A percentile compares a stretch with the other conserved stretches of the same genome.
Evolutionary conservation across 1,139 yeast species (phyloP).

Genomic region (Tardiomyces depauwii): DNA sequence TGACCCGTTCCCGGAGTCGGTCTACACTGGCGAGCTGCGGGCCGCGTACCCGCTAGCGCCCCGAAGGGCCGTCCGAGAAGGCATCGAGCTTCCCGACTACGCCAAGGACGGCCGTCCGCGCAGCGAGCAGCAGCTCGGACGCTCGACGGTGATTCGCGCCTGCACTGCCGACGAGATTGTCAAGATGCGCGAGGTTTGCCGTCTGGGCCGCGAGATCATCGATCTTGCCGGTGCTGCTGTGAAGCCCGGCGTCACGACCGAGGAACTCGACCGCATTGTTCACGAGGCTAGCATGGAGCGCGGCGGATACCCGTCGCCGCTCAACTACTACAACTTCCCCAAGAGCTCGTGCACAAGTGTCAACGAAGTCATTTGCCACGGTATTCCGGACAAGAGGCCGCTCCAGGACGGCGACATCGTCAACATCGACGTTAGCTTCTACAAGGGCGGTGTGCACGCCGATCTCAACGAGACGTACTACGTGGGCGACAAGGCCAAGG

Average conservation of each 20-base stretch:
- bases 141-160: conserved; percentile 54
- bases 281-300: conserved; percentile 84
- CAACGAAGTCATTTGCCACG: conserved; percentile 94
- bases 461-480: conserved; percentile 96
- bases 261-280: conserved; percentile 76
- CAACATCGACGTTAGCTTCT: conserved; percentile 80
- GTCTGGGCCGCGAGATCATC: conserved; percentile 74
- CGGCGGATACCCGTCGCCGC: conserved; percentile 89
- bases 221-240: conserved; percentile 80
- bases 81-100: conserved; percentile 73
- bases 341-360: conserved; percentile 89
- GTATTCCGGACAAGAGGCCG: conserved; percentile 84
- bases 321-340: conserved; percentile 91
- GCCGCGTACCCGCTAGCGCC: conserved; percentile 77
- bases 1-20: conserved; percentile 78
- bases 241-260: conserved; percentile 86
- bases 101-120: conserved; percentile 71
- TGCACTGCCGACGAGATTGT: conserved; percentile 56
- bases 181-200: conserved; percentile 62
- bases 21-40: conserved; percentile 62
- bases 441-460: conserved; percentile 80
- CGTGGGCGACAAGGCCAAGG: conserved; percentile 81
- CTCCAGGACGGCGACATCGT: conserved; percentile 91
- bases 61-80: conserved; percentile 57
- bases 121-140: conserved; percentile 63